Evolutionary conservation across 2,329 filamentous ascomycete species (phyloP), one percentile per base, ranked within the genome.

Genomic region (Camillea tinctor): DNA sequence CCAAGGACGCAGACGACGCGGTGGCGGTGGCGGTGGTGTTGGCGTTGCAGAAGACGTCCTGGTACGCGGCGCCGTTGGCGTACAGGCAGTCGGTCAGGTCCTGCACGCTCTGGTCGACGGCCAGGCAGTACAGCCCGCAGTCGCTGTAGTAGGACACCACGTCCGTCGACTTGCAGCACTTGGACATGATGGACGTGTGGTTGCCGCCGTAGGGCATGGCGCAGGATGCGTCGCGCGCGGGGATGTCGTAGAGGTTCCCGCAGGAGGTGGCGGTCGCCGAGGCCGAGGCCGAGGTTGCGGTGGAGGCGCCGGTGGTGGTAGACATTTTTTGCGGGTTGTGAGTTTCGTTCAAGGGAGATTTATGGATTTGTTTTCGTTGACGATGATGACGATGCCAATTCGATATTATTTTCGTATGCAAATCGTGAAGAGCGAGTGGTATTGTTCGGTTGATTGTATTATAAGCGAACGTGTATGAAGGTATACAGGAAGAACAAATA

Each of bases 91-190:
- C 30, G 4, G 68, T 68, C 36, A 81, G 67, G 4, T 73, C 66
- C 11, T 63, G 58, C 55, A 79, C 67, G 21, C 65, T 71, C 63
- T 80, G 78, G 50, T 68, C 76, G 49, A 72, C 68, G 0, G 77
- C 79, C 17, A 79, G 76, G 66, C 81, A 84, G 79, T 83, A 84
- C 60, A 82, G 66, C 17, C 78, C 79, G 73, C 81, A 84, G 66
- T 76, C 71, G 68, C 77, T 66, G 67, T 78, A 73, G 76, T 82
- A 83, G 64, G 72, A 71, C 54, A 78, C 69, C 24, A 82, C 73
- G 21, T 76, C 69, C 56, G 80, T 77, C 9, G 73, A 64, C 11
- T 74, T 72, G 67, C 81, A 84, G 77, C 81, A 84, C 21, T 71
- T 65, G 49, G 73, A 60, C 74, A 82, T 77, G 60, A 79, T 73